These are phyloP conservation scores for Jacaranda mimosifolia DNA, from an alignment of 257 asterid genomes.

Conservation along the genomic window DNA sequence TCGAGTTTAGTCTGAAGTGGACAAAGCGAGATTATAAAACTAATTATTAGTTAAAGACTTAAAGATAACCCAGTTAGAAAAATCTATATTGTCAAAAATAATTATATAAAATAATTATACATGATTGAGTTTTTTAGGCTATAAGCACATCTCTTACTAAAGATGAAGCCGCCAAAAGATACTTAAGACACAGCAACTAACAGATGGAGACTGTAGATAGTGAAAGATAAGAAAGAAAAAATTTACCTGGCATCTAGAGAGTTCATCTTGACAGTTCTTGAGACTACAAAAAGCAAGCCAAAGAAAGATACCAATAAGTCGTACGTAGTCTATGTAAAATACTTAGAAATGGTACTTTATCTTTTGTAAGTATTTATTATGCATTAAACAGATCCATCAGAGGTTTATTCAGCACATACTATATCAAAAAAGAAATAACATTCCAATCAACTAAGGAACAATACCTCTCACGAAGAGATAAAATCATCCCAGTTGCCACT, in stretches of 20 bases:
- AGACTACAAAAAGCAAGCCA: slow-evolving; percentile 65
- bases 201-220: neutral
- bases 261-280: slow-evolving; percentile 80
- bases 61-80: neutral
- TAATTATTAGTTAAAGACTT: slow-evolving; percentile 11
- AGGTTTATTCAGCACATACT: neutral
- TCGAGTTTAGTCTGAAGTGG: slow-evolving; percentile 73
- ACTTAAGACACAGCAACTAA: slow-evolving; percentile 7
- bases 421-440: neutral
- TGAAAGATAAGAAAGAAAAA: neutral
- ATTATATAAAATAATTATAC: slow-evolving; percentile 1
- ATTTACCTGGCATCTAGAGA: slow-evolving; percentile 78
- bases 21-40: slow-evolving; percentile 30
- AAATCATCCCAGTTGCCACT: slow-evolving; percentile 87
- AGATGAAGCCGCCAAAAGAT: neutral
- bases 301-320: slow-evolving; percentile 32
- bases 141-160: slow-evolving; percentile 8
- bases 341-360: neutral
- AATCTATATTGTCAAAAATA: slow-evolving; percentile 16
- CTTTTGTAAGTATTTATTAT: neutral
- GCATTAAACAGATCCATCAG: neutral
- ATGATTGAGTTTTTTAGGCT: neutral
- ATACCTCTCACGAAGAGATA: slow-evolving; percentile 94
- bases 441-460: slow-evolving; percentile 19
- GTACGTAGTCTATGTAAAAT: neutral